Percentiles rank a stretch among this genome's conserved stretches.
phyloP scores from a whole-genome alignment of 441 rosid species.

The Erysimum cheiri region DNA sequence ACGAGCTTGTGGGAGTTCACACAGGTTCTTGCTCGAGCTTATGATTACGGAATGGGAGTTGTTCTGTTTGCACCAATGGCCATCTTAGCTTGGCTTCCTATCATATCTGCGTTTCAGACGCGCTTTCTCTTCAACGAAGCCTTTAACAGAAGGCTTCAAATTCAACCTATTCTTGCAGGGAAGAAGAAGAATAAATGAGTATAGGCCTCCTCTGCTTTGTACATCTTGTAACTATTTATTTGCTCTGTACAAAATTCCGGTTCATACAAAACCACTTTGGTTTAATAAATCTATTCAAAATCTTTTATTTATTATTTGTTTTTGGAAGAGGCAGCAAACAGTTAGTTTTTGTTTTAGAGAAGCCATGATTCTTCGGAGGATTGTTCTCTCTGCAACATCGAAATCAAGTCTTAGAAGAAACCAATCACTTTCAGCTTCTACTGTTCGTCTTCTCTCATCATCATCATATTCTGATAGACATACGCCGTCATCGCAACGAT shows the following conservation, averaged over 20 bases:
- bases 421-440: background rate
- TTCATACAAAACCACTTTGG: conserved; percentile 27
- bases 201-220: conserved; percentile 21
- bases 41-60: conserved; percentile 95
- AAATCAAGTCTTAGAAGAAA: conserved; percentile 20
- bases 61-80: conserved; percentile 87
- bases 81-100: conserved; percentile 92
- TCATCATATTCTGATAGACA: conserved; percentile 32
- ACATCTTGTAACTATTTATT: conserved; percentile 35
- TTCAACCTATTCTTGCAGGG: conserved; percentile 89
- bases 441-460: conserved; percentile 28
- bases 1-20: conserved; percentile 81
- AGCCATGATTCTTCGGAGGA: conserved; percentile 47
- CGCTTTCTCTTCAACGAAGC: conserved; percentile 95
- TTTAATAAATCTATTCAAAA: background rate
- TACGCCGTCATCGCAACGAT: conserved; percentile 18
- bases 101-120: conserved; percentile 88
- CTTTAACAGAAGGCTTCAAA: conserved; percentile 80
- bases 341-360: background rate
- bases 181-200: conserved; percentile 60
- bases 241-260: conserved; percentile 27
- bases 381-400: conserved; percentile 32
- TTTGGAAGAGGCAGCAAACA: background rate
- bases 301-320: background rate
- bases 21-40: conserved; percentile 77